Percentiles rank a stretch among this genome's conserved stretches.
Evolutionary conservation across 306 rosid genomes (phyloP).

Genomic region (Hippophae tibetana): DNA sequence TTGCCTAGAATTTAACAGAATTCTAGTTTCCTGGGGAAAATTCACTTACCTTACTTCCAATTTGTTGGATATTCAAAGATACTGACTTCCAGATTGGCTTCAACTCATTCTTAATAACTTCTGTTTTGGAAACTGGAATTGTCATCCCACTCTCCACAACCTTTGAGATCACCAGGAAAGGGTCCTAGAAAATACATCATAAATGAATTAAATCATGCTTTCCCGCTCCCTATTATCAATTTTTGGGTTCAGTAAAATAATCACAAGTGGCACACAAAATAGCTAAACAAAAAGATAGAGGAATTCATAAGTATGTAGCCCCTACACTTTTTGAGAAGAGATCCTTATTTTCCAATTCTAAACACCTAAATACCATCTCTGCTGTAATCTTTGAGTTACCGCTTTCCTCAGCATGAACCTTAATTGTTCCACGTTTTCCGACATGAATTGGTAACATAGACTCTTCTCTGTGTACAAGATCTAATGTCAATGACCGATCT

Average conservation of each 20-base stretch:
- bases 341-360: constrained; percentile 87
- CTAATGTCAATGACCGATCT: constrained; percentile 52
- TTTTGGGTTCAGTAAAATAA: too few relatives aligned
- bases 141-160: constrained; percentile 53
- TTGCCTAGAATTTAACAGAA: neutral
- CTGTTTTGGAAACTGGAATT: constrained; percentile 89
- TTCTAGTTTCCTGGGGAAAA: neutral
- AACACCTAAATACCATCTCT: constrained; percentile 73
- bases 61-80: constrained; percentile 82
- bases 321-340: constrained; percentile 95
- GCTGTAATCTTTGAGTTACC: constrained; percentile 62
- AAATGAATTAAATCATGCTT: constrained; percentile 1
- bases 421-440: constrained; percentile 53
- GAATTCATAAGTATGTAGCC: constrained; percentile 8
- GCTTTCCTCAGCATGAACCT: constrained; percentile 78
- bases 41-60: constrained; percentile 79
- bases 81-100: constrained; percentile 79
- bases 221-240: too few relatives aligned
- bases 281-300: constrained; percentile 18
- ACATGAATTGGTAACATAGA: constrained; percentile 38
- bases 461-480: constrained; percentile 54
- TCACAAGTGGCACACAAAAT: constrained; percentile 1
- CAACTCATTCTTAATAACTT: constrained; percentile 80
- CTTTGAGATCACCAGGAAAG: constrained; percentile 78
- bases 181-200: constrained; percentile 57